phyloP scores from a whole-genome alignment of 768 basidiomycete genomes.

The Lactarius tabidus region DNA sequence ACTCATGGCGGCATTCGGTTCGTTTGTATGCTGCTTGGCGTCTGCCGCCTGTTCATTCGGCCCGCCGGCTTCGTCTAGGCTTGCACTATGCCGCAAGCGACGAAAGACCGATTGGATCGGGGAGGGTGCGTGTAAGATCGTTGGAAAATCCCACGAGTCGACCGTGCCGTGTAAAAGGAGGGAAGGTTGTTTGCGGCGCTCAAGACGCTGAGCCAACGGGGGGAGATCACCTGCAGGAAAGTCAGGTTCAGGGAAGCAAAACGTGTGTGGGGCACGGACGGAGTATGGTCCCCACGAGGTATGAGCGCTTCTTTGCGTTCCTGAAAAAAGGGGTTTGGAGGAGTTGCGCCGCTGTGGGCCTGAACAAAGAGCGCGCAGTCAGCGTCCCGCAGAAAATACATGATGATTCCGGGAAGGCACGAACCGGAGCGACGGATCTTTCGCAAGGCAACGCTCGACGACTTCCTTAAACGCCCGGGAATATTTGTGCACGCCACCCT shows the following conservation, averaged over 20 bases:
- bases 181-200: slow-evolving; percentile 48
- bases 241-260: neutral
- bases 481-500: slow-evolving; percentile 68
- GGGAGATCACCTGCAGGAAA: slow-evolving; percentile 54
- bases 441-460: slow-evolving; percentile 74
- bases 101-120: slow-evolving; percentile 13
- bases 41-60: neutral
- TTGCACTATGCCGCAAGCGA: neutral
- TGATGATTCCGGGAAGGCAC: slow-evolving; percentile 8
- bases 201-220: slow-evolving; percentile 68
- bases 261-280: slow-evolving; percentile 36
- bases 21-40: neutral
- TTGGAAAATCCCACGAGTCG: slow-evolving; percentile 80
- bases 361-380: slow-evolving; percentile 30
- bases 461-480: slow-evolving; percentile 80
- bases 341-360: slow-evolving; percentile 76
- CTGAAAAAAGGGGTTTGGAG: slow-evolving; percentile 77
- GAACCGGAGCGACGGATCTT: slow-evolving; percentile 77
- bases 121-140: slow-evolving; percentile 29
- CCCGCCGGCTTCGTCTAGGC: neutral
- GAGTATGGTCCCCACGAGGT: slow-evolving; percentile 73
- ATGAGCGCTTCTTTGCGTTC: slow-evolving; percentile 69
- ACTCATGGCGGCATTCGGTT: neutral
- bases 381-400: neutral
- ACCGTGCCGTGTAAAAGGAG: slow-evolving; percentile 46